A percentile compares a stretch with the other conserved stretches of the same genome.
Evolutionary conservation across 352 stramenopile species (phyloP).

Genomic region (Phytophthora aleatoria): DNA sequence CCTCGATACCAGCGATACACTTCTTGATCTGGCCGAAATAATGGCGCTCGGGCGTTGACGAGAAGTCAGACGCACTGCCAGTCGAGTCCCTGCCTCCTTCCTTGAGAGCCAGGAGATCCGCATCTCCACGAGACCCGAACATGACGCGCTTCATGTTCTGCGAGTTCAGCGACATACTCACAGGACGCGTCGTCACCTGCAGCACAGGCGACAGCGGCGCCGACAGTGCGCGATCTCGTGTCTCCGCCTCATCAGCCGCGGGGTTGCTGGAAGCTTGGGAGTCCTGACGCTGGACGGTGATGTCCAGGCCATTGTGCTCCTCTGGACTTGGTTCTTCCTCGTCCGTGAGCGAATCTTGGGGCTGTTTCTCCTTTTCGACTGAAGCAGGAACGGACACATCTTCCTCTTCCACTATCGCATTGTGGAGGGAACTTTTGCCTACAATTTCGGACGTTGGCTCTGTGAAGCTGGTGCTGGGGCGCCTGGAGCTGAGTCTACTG

Average conservation of each 20-base stretch:
- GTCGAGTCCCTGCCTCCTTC: conserved; percentile 30
- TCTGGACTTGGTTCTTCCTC: conserved; percentile 13
- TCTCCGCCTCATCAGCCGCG: conserved; percentile 15
- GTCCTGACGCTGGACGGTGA: conserved; percentile 7
- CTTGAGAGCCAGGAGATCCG: conserved; percentile 19
- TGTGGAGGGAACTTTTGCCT: conserved; percentile 23
- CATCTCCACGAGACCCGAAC: conserved; percentile 15
- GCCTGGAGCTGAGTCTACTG: conserved; percentile 30
- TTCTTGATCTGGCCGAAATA: conserved; percentile 39
- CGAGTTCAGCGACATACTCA: conserved; percentile 21
- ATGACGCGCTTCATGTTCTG: conserved; percentile 33
- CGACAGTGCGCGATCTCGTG: conserved; percentile 15
- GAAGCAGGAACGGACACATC: not conserved
- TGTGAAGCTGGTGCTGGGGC: conserved; percentile 20
- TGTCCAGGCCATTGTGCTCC: not conserved
- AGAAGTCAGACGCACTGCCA: conserved; percentile 25
- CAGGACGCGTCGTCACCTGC: conserved; percentile 18
- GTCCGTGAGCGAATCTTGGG: conserved; percentile 23
- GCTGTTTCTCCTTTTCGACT: conserved; percentile 14
- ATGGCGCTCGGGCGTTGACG: conserved; percentile 32
- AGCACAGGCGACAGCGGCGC: conserved; percentile 12
- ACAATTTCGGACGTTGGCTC: conserved; percentile 29
- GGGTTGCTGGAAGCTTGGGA: conserved; percentile 19
- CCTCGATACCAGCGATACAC: conserved; percentile 35
- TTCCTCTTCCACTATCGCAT: conserved; percentile 11